Percentiles rank a stretch among this genome's conserved stretches.
phyloP scores from a whole-genome alignment of 2,329 filamentous ascomycete genomes.

The Beauveria asiatica region DNA sequence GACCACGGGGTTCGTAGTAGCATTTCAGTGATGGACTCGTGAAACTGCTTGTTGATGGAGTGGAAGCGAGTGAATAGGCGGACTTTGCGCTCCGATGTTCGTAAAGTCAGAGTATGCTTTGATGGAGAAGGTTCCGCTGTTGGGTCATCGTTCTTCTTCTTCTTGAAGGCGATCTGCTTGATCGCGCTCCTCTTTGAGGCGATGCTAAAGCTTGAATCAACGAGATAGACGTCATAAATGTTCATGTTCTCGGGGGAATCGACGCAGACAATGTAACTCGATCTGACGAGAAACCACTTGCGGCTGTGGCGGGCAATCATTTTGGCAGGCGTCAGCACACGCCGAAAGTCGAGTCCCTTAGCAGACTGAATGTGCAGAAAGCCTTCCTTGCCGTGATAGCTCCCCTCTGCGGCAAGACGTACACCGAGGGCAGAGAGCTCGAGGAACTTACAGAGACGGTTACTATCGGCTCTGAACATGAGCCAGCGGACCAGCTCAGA shows the following conservation, averaged over 20 bases:
- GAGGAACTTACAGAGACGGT: slow-evolving; percentile 88
- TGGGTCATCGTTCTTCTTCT: slow-evolving; percentile 45
- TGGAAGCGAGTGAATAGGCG: slow-evolving; percentile 89
- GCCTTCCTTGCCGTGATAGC: slow-evolving; percentile 96
- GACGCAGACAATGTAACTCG: slow-evolving; percentile 97
- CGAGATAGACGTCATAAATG: slow-evolving; percentile 96
- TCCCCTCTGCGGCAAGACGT: slow-evolving; percentile 85
- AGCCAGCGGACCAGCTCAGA: slow-evolving; percentile 93
- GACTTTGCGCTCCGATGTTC: slow-evolving; percentile 85
- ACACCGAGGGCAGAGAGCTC: slow-evolving; percentile 92
- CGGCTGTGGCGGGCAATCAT: slow-evolving; percentile 76
- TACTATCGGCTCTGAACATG: slow-evolving; percentile 94
- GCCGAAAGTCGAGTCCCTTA: slow-evolving; percentile 79
- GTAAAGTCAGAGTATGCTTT: slow-evolving; percentile 74
- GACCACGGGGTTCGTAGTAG: slow-evolving; percentile 74
- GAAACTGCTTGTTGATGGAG: slow-evolving; percentile 80
- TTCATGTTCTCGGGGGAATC: slow-evolving; percentile 98
- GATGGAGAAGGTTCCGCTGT: slow-evolving; percentile 27
- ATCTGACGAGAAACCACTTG: slow-evolving; percentile 96
- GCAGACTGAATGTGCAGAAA: slow-evolving; percentile 86
- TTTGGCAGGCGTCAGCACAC: slow-evolving; percentile 68
- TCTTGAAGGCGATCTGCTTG: slow-evolving; percentile 46
- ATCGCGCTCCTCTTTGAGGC: slow-evolving; percentile 60
- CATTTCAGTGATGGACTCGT: slow-evolving; percentile 88
- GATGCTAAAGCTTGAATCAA: slow-evolving; percentile 79